These are phyloP conservation scores for Sarocladium oryzae DNA, from an alignment of 2,329 filamentous ascomycete species.

Conservation along the genomic window DNA sequence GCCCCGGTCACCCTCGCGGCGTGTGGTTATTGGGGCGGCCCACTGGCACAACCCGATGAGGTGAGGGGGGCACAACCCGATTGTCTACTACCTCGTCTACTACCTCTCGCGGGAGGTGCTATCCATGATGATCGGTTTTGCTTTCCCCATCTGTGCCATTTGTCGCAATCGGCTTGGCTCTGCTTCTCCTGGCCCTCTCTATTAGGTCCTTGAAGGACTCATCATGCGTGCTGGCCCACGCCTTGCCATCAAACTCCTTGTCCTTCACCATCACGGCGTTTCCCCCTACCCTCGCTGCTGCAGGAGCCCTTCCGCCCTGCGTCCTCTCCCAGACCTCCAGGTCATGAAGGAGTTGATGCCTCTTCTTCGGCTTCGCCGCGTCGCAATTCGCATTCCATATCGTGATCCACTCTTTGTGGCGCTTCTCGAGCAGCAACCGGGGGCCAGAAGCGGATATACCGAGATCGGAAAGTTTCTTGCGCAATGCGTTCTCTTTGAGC, in stretches of 20 bases:
- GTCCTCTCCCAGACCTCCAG: conserved; percentile 83
- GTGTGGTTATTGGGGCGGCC: too few relatives aligned
- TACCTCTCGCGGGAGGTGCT: too few relatives aligned
- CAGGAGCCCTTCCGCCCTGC: conserved; percentile 56
- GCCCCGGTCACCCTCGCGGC: too few relatives aligned
- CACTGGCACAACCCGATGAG: too few relatives aligned
- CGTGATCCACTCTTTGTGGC: conserved; percentile 91
- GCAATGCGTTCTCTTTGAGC: conserved; percentile 70
- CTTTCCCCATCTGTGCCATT: too few relatives aligned
- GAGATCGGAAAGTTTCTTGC: conserved; percentile 74
- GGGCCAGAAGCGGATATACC: conserved; percentile 68
- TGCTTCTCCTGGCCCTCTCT: conserved; percentile 60
- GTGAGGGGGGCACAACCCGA: too few relatives aligned
- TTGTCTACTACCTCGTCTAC: too few relatives aligned
- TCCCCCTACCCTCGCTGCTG: conserved; percentile 28
- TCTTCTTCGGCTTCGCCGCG: conserved; percentile 63
- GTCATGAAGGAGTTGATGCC: conserved; percentile 67
- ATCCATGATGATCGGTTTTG: too few relatives aligned
- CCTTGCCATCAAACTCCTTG: conserved; percentile 79
- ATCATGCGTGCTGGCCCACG: conserved; percentile 69
- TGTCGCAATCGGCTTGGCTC: conserved; percentile 16
- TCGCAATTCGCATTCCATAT: conserved; percentile 98
- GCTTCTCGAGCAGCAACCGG: conserved; percentile 63
- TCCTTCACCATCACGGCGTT: conserved; percentile 55
- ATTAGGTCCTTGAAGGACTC: conserved; percentile 75